Evolutionary conservation across 2,329 filamentous ascomycete species (phyloP).

Genomic region (Alternaria triticimaculans): DNA sequence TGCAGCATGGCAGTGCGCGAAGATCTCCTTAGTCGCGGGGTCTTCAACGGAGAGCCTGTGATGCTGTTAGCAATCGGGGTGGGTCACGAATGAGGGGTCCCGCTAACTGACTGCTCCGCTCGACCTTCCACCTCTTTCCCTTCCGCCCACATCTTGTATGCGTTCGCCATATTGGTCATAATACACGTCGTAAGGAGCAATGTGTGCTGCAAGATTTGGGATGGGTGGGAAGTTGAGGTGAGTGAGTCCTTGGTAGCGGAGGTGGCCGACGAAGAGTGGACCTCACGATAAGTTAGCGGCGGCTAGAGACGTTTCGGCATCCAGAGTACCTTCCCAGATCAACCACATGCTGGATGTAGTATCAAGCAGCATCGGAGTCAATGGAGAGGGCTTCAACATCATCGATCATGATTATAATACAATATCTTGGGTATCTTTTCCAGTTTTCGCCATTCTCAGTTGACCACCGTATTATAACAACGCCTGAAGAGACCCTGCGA

Average conservation of each 20-base stretch:
- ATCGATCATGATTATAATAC: background rate
- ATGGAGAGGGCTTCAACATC: background rate
- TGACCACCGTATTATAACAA: background rate
- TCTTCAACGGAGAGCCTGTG: constrained; percentile 61
- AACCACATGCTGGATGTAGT: background rate
- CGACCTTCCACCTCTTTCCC: constrained; percentile 52
- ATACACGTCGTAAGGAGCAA: background rate
- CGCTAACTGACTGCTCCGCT: constrained; percentile 56
- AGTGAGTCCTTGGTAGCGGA: constrained; percentile 16
- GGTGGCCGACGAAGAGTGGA: constrained; percentile 27
- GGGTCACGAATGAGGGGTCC: constrained; percentile 13
- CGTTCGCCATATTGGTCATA: constrained; percentile 13
- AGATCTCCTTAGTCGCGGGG: constrained; percentile 60
- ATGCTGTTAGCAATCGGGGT: constrained; percentile 14
- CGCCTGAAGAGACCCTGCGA: background rate
- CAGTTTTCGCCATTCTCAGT: background rate
- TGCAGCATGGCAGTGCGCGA: constrained; percentile 60
- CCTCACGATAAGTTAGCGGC: constrained; percentile 26
- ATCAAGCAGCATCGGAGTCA: background rate
- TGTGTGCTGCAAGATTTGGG: background rate
- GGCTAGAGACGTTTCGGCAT: constrained; percentile 4
- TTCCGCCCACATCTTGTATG: constrained; percentile 51
- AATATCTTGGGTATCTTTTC: background rate
- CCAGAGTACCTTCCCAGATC: background rate
- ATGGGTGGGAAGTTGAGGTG: constrained; percentile 4